These are phyloP conservation scores for Phytophthora uliginosa DNA, from an alignment of 352 stramenopile species.

Conservation along the genomic window DNA sequence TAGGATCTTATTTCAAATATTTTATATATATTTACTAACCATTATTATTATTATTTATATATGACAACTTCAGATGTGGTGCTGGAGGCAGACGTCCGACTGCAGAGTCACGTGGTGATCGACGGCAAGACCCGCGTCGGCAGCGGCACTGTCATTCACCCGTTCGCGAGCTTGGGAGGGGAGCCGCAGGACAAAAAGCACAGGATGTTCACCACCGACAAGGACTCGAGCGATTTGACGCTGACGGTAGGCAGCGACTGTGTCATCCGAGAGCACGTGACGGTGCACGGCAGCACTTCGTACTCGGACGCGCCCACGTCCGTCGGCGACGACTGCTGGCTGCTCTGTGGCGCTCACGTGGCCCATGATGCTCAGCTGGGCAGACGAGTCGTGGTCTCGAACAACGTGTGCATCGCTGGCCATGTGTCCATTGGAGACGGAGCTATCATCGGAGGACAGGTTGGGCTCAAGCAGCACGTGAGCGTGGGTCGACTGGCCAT, in stretches of 20 bases:
- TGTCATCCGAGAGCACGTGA: conserved; percentile 87
- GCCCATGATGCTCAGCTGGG: conserved; percentile 78
- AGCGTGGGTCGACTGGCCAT: conserved; percentile 79
- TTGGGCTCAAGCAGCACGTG: conserved; percentile 83
- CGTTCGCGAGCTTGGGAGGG: conserved; percentile 82
- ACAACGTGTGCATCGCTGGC: conserved; percentile 85
- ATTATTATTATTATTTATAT: neutral
- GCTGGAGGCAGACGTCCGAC: conserved; percentile 66
- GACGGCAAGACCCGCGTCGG: conserved; percentile 74
- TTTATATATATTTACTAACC: neutral
- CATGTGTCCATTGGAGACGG: conserved; percentile 82
- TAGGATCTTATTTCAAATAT: conserved; percentile 11
- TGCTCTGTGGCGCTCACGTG: conserved; percentile 81
- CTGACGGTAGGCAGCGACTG: conserved; percentile 75
- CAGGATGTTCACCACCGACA: conserved; percentile 8
- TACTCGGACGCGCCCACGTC: conserved; percentile 65
- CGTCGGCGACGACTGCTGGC: conserved; percentile 84
- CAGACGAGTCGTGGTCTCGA: conserved; percentile 79
- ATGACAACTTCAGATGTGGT: conserved; percentile 57
- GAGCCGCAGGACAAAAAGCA: conserved; percentile 90
- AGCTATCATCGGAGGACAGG: conserved; percentile 83
- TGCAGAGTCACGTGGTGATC: conserved; percentile 83
- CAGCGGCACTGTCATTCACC: conserved; percentile 63
- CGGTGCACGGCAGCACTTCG: conserved; percentile 83
- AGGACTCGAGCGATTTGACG: conserved; percentile 22